Base-by-base conservation (phyloP, 805 yeast species). In the Torulaspora microellipsoides region DNA sequence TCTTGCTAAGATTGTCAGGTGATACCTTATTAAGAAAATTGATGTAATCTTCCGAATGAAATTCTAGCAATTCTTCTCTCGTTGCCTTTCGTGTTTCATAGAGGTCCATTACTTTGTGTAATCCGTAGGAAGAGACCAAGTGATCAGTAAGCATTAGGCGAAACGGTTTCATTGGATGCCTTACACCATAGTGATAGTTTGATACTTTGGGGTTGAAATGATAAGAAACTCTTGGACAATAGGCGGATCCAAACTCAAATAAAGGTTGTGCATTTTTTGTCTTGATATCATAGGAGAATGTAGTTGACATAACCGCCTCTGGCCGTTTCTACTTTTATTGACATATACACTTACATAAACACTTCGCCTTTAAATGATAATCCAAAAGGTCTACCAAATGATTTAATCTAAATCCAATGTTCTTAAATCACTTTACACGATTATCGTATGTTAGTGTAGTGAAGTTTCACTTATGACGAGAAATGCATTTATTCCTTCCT, bases 91-190 rank as follows among this genome's bases (percentile, higher is more conserved):
- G 71, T 1, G 98, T 95, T 47, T 79, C 74, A 65, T 85, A 93
- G 25, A 89, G 67, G 60, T 93, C 98, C 96, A 91, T 87, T 52
- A 81, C 76, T 56, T 88, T 88, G 63, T 90, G 87, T 36, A 91
- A 69, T 45, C 87, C 87, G 65, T 93, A 91, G 11, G 84, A 81
- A 28, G 83, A 77, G 40, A 91, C 91, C 48, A 91, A 69, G 62
- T 90, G 96, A 66, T 91, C 97, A 0, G 99, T 91, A 35, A 91
- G 75, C 90, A 89, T 83, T 49, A 93, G 71, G 52, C 99, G 71
- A 64, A 90, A 87, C 12, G 99, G 99, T 64, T 91, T 91, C 99
- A 91, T 91, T n/a, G 99, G 99, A 65, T 91, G 99, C 47, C 81
- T 77, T 1, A 86, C 85, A 13, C 99, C 99, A 64, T 86, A 90